A percentile compares a stretch with the other conserved stretches of the same genome.
These are phyloP conservation scores for Nannizziopsis barbatae DNA, from an alignment of 2,329 filamentous ascomycete species.

Conservation along the genomic window DNA sequence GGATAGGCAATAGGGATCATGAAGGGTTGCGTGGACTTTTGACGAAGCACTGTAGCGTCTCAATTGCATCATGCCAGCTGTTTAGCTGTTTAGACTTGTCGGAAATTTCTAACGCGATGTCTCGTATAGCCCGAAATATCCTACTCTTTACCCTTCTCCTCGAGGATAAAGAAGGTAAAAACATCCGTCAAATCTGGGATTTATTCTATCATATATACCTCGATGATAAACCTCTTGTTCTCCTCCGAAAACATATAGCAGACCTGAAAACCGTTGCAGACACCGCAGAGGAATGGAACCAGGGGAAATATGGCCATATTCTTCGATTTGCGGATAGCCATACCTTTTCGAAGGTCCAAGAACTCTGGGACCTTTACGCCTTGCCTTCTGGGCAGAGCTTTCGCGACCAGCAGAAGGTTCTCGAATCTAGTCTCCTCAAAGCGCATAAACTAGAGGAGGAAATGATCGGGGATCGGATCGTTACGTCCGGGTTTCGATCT, in stretches of 20 bases:
- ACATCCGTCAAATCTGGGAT: constrained; percentile 38
- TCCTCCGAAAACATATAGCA: constrained; percentile 35
- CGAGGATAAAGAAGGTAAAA: constrained; percentile 27
- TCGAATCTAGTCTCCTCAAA: neutral
- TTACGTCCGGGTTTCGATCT: constrained; percentile 16
- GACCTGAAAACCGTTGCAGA: constrained; percentile 34
- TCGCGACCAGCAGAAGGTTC: constrained; percentile 3
- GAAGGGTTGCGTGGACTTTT: too few species aligned
- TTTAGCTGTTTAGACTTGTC: too few species aligned
- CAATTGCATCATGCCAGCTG: too few species aligned
- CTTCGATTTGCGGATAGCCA: constrained; percentile 42
- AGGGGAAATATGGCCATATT: constrained; percentile 34
- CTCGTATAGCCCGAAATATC: constrained; percentile 42
- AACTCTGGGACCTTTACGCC: constrained; percentile 34
- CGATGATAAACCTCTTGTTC: constrained; percentile 25
- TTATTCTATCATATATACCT: constrained; percentile 47
- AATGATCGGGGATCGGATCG: neutral
- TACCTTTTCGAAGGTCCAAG: constrained; percentile 30
- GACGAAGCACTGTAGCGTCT: too few species aligned
- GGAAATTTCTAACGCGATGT: neutral
- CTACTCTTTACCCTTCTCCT: constrained; percentile 43
- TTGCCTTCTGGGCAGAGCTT: neutral
- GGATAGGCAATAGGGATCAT: too few species aligned
- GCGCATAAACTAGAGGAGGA: constrained; percentile 17
- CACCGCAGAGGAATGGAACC: constrained; percentile 38